A percentile compares a stretch with the other conserved stretches of the same genome.
Evolutionary conservation across 495 filamentous ascomycete genomes (phyloP).

Genomic region (Parathielavia hyrcaniae): DNA sequence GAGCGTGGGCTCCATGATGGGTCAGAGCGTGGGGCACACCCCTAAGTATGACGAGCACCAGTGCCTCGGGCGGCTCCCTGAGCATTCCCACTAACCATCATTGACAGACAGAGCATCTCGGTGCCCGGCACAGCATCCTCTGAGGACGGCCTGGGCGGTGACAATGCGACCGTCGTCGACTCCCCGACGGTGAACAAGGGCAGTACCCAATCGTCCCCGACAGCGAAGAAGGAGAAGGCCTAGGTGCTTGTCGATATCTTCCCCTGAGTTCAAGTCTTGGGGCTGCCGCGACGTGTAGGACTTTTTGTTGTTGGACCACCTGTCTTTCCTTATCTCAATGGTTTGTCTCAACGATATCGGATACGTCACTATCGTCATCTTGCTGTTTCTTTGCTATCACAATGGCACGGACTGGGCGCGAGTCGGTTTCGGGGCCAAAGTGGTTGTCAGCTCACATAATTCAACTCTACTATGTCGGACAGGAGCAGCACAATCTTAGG

Average conservation of each 20-base stretch:
- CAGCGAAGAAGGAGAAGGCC: slow-evolving; percentile 41
- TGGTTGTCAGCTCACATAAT: slow-evolving; percentile 31
- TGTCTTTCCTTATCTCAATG: slow-evolving; percentile 22
- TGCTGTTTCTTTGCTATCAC: slow-evolving; percentile 21
- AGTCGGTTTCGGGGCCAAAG: slow-evolving; percentile 7
- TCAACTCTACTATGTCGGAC: slow-evolving; percentile 24
- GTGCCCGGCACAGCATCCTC: slow-evolving; percentile 31
- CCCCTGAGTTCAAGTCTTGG: slow-evolving; percentile 7
- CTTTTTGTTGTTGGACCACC: slow-evolving; percentile 14
- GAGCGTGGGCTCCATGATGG: slow-evolving; percentile 17
- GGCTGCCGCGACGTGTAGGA: slow-evolving; percentile 3
- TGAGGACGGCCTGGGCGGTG: slow-evolving; percentile 41
- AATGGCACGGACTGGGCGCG: slow-evolving; percentile 7
- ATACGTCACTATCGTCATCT: slow-evolving; percentile 30
- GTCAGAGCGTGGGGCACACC: slow-evolving; percentile 19
- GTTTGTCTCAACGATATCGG: slow-evolving; percentile 22
- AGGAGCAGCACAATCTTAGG: slow-evolving; percentile 22
- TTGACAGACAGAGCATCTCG: slow-evolving; percentile 27
- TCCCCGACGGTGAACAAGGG: slow-evolving; percentile 46
- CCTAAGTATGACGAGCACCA: slow-evolving; percentile 26
- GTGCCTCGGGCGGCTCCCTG: neutral
- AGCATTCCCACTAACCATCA: slow-evolving; percentile 26
- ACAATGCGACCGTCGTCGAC: slow-evolving; percentile 46
- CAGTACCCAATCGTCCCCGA: slow-evolving; percentile 47
- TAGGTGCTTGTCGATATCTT: slow-evolving; percentile 18